These are phyloP conservation scores for Fusarium dimerum DNA, from an alignment of 2,329 filamentous ascomycete genomes.

Conservation along the genomic window DNA sequence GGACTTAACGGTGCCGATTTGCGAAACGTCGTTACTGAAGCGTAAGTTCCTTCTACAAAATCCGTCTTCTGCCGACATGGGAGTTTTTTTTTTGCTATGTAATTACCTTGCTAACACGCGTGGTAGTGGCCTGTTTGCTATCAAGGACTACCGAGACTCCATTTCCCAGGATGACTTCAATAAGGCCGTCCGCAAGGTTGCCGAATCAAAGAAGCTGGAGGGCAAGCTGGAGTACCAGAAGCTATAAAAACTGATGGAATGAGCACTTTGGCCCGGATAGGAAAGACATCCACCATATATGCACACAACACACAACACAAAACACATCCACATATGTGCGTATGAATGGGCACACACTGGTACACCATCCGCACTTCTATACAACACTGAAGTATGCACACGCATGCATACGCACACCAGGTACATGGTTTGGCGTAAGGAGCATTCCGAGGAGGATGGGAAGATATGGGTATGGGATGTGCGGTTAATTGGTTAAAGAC, in stretches of 20 bases:
- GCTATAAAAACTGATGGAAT: constrained; percentile 55
- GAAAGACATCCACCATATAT: constrained; percentile 4
- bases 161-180: constrained; percentile 99
- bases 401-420: background rate
- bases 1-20: constrained; percentile 96
- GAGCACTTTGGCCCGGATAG: constrained; percentile 3
- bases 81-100: background rate
- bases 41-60: constrained; percentile 60
- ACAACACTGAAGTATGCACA: background rate
- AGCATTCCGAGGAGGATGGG: constrained; percentile 10
- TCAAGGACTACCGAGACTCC: constrained; percentile 95
- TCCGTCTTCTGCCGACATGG: background rate
- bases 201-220: constrained; percentile 96
- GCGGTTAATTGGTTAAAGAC: constrained; percentile 27
- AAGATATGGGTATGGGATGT: constrained; percentile 16
- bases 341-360: background rate
- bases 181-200: constrained; percentile 96
- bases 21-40: constrained; percentile 96
- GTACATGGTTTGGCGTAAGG: constrained; percentile 11
- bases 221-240: constrained; percentile 98
- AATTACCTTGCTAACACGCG: constrained; percentile 28
- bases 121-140: constrained; percentile 84
- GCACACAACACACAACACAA: background rate
- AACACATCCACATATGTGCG: background rate
- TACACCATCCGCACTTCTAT: background rate